Percentiles rank a stretch among this genome's conserved stretches.
Evolutionary conservation across 164 flowering plant genomes (phyloP).

Genomic region (Cinnamomum chago): DNA sequence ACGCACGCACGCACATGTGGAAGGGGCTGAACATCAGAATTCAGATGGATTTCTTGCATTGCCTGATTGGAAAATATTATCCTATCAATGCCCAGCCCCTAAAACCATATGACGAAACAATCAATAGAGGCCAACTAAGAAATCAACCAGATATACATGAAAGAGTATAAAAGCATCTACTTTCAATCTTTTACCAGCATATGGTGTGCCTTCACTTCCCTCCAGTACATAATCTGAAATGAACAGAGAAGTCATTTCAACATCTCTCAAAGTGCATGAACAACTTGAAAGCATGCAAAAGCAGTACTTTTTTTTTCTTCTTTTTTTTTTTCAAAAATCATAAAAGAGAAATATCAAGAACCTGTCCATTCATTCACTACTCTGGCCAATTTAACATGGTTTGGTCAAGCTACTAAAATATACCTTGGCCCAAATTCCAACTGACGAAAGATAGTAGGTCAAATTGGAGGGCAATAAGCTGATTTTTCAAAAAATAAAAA

Average conservation of each 20-base stretch:
- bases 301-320: no score
- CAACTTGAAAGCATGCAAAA: no score
- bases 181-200: conserved; percentile 50
- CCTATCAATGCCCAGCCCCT: not conserved
- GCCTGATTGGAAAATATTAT: no score
- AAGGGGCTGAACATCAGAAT: not conserved
- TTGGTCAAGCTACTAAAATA: no score
- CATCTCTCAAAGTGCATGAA: not conserved
- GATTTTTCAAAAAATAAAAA: no score
- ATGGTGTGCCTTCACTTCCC: conserved; percentile 96
- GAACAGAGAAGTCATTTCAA: not conserved
- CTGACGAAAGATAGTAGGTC: no score
- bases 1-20: not conserved
- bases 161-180: not conserved
- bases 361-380: no score
- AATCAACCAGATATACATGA: not conserved
- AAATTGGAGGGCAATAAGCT: no score
- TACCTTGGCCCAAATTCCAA: no score
- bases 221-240: conserved; percentile 87
- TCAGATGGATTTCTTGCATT: not conserved
- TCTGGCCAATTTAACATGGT: no score
- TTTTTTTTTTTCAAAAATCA: not conserved
- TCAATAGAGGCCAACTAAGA: not conserved
- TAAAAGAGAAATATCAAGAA: not conserved
- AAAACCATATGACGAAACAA: not conserved